Percentiles rank a stretch among this genome's conserved stretches.
phyloP scores from a whole-genome alignment of 208 protist species.

The Crithidia fasciculata region DNA sequence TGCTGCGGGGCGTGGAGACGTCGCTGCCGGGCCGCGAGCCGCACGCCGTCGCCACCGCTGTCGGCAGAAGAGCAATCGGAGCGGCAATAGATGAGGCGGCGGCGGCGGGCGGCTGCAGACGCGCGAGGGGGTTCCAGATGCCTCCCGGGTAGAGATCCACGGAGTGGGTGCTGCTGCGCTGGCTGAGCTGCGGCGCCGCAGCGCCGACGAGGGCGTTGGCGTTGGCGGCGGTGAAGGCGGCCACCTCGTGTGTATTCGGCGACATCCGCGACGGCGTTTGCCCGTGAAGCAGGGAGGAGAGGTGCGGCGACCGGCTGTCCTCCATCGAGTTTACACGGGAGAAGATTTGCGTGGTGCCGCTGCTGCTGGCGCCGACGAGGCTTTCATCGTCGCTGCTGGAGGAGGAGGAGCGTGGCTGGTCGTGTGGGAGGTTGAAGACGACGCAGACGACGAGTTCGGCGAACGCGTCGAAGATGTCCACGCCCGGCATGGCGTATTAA shows the following conservation, averaged over 20 bases:
- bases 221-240: background rate
- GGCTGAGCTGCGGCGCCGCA: background rate
- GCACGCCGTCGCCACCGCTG: background rate
- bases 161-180: slow-evolving; percentile 27
- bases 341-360: slow-evolving; percentile 28
- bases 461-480: slow-evolving; percentile 69
- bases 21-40: slow-evolving; percentile 9
- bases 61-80: background rate
- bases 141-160: slow-evolving; percentile 32
- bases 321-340: slow-evolving; percentile 6
- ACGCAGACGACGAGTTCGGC: slow-evolving; percentile 73
- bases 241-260: background rate
- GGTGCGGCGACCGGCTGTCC: background rate
- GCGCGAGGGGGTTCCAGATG: slow-evolving; percentile 26
- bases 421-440: slow-evolving; percentile 57
- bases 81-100: background rate
- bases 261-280: background rate
- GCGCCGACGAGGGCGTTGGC: background rate
- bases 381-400: slow-evolving; percentile 12
- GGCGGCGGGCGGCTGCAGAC: background rate
- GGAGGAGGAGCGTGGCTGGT: slow-evolving; percentile 3
- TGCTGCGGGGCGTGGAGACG: slow-evolving; percentile 23
- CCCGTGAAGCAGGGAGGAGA: background rate
- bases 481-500: slow-evolving; percentile 44
- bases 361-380: slow-evolving; percentile 19